Evolutionary conservation across 2,329 filamentous ascomycete species (phyloP).

Genomic region (Didymosphaeria variabile): DNA sequence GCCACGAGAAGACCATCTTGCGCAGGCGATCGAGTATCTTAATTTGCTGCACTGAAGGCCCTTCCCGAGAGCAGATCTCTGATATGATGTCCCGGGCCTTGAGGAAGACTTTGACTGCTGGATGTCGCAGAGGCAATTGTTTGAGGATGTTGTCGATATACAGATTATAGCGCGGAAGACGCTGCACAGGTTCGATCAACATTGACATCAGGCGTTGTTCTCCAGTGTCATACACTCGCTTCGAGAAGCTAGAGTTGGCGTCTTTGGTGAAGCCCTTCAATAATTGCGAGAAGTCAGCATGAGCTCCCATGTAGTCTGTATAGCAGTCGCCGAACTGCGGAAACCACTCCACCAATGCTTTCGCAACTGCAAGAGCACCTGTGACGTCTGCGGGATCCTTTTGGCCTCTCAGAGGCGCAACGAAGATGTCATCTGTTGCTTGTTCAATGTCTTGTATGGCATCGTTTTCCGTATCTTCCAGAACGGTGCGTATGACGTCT

Average conservation of each 20-base stretch:
- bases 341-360: constrained; percentile 88
- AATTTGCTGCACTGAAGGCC: constrained; percentile 73
- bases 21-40: constrained; percentile 78
- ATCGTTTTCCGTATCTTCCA: constrained; percentile 85
- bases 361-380: constrained; percentile 80
- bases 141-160: constrained; percentile 95
- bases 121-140: constrained; percentile 84
- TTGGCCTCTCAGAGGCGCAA: constrained; percentile 43
- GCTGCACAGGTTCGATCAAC: constrained; percentile 94
- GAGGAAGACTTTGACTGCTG: constrained; percentile 81
- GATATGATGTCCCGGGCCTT: constrained; percentile 93
- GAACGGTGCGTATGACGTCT: constrained; percentile 75
- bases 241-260: constrained; percentile 82
- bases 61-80: constrained; percentile 94
- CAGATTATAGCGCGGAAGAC: constrained; percentile 91
- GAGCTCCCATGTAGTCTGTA: constrained; percentile 89
- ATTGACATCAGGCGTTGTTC: constrained; percentile 91
- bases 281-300: constrained; percentile 84
- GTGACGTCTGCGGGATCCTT: constrained; percentile 71
- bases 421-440: constrained; percentile 51
- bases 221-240: constrained; percentile 80
- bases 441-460: constrained; percentile 79
- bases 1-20: constrained; percentile 81
- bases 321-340: constrained; percentile 92
- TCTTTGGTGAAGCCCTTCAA: constrained; percentile 80